phyloP scores from a whole-genome alignment of 1,139 yeast genomes.

The Taphrina sp. region DNA sequence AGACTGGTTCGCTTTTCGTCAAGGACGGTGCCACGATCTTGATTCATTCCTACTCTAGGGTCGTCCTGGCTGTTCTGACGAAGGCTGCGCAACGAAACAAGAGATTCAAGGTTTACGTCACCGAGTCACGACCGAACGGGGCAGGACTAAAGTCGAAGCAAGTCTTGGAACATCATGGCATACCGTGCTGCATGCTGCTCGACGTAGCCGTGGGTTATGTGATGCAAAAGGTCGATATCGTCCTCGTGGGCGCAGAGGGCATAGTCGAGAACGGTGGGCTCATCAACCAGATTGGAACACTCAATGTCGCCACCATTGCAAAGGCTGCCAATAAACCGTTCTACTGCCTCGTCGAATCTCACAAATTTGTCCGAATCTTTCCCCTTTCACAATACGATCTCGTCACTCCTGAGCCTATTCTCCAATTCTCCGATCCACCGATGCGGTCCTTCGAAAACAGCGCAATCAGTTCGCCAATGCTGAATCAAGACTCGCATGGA shows the following conservation, averaged over 20 bases:
- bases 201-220: slow-evolving; percentile 95
- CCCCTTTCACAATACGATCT: slow-evolving; percentile 87
- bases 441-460: slow-evolving; percentile 37
- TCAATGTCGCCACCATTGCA: slow-evolving; percentile 91
- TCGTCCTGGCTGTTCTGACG: slow-evolving; percentile 71
- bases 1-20: slow-evolving; percentile 81
- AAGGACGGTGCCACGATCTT: slow-evolving; percentile 87
- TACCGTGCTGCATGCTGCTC: slow-evolving; percentile 87
- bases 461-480: slow-evolving; percentile 31
- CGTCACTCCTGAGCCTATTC: slow-evolving; percentile 54
- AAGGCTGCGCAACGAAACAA: slow-evolving; percentile 65
- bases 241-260: slow-evolving; percentile 97
- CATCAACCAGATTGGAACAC: slow-evolving; percentile 91
- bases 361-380: slow-evolving; percentile 92
- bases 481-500: neutral
- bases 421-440: slow-evolving; percentile 44
- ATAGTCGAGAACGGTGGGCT: slow-evolving; percentile 99
- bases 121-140: slow-evolving; percentile 86
- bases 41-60: slow-evolving; percentile 91
- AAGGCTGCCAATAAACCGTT: slow-evolving; percentile 87
- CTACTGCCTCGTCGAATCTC: slow-evolving; percentile 86
- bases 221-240: slow-evolving; percentile 86
- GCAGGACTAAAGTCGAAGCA: slow-evolving; percentile 78
- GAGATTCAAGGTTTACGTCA: slow-evolving; percentile 84
- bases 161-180: slow-evolving; percentile 65